Evolutionary conservation across 768 basidiomycete genomes (phyloP).

Genomic region (Baorangia bicolor): DNA sequence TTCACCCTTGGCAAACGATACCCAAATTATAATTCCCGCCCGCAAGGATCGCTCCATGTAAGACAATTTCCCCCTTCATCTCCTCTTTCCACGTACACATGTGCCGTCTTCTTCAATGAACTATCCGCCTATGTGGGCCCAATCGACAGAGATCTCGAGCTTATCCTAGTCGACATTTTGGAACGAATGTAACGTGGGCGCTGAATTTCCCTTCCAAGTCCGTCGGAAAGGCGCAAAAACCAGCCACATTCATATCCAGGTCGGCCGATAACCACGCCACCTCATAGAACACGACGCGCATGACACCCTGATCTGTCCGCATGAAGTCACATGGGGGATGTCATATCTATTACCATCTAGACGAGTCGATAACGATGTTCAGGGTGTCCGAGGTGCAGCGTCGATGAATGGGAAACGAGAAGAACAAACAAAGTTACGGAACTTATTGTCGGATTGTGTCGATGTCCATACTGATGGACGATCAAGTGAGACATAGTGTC

Average conservation of each 20-base stretch:
- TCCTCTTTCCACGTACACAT: background rate
- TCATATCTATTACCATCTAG: background rate
- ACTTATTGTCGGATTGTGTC: background rate
- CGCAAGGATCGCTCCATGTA: background rate
- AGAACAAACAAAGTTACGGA: conserved; percentile 1
- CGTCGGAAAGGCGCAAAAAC: background rate
- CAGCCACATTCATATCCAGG: background rate
- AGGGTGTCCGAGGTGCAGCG: conserved; percentile 6
- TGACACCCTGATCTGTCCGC: background rate
- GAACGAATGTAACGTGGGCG: background rate
- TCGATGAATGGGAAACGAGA: background rate
- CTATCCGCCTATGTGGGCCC: too few species aligned
- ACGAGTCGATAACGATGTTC: background rate
- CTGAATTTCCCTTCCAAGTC: background rate
- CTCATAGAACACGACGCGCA: background rate
- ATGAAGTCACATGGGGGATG: background rate
- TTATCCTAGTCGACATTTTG: background rate
- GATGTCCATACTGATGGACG: background rate
- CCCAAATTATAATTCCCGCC: background rate
- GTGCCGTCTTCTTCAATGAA: too few species aligned
- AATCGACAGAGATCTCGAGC: background rate
- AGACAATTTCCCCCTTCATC: background rate
- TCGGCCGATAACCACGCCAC: background rate
- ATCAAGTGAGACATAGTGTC: background rate
- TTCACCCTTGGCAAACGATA: background rate